Evolutionary conservation across 192 early-diverging fungal species (phyloP).

Genomic region (Backusella liffmaniae): DNA sequence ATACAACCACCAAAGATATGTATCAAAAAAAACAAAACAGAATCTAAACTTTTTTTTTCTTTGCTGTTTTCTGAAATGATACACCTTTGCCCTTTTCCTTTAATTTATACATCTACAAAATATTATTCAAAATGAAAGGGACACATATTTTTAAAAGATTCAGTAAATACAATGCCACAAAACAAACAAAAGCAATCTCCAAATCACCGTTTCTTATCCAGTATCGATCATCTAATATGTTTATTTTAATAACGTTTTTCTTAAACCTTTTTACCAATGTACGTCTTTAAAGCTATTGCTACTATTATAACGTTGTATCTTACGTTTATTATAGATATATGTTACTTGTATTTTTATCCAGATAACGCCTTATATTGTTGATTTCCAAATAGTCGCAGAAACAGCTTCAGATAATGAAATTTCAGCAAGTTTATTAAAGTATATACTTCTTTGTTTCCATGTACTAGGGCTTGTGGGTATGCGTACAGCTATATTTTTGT

Average conservation of each 20-base stretch:
- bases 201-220: not conserved
- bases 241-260: not conserved
- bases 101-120: not conserved
- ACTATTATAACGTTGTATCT: not conserved
- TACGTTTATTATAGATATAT: not conserved
- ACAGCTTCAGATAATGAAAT: not conserved
- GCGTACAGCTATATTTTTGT: not conserved
- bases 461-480: constrained; percentile 5
- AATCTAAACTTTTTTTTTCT: not conserved
- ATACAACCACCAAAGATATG: not conserved
- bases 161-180: not conserved
- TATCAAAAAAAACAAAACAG: not conserved
- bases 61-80: not conserved
- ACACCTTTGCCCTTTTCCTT: not conserved
- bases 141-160: not conserved
- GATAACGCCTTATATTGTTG: not conserved
- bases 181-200: not conserved
- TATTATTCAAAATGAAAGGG: not conserved
- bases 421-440: not conserved
- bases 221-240: not conserved
- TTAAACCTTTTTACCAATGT: not conserved
- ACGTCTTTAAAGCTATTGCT: not conserved
- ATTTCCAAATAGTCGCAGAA: not conserved
- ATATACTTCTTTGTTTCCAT: constrained; percentile 6
- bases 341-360: not conserved